A percentile compares a stretch with the other conserved stretches of the same genome.
phyloP scores from a whole-genome alignment of 176 grass and related monocot species.

The sorghum (Sorghum bicolor) region Sorghum_bicolor_NCBIv3 NC_012878.2:1880001-1880500 shows the following conservation, averaged over 20 bases:
- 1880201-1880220: background rate
- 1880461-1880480: background rate
- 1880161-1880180: background rate
- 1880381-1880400: background rate
- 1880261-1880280: background rate
- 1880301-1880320: background rate
- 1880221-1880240: background rate
- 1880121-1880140: background rate
- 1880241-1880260: background rate
- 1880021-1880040: background rate
- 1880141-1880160: background rate
- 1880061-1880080: background rate
- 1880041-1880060: background rate
- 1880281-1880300: background rate
- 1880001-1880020: background rate
- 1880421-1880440: background rate
- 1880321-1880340: background rate
- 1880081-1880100: background rate
- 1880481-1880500: background rate
- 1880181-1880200: background rate
- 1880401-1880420: background rate
- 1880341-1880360: background rate
- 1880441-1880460: background rate
- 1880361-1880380: background rate
- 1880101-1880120: background rate